Conservation (phyloP, 345 rosid genomes). For the Orychophragmus violaceus region DNA sequence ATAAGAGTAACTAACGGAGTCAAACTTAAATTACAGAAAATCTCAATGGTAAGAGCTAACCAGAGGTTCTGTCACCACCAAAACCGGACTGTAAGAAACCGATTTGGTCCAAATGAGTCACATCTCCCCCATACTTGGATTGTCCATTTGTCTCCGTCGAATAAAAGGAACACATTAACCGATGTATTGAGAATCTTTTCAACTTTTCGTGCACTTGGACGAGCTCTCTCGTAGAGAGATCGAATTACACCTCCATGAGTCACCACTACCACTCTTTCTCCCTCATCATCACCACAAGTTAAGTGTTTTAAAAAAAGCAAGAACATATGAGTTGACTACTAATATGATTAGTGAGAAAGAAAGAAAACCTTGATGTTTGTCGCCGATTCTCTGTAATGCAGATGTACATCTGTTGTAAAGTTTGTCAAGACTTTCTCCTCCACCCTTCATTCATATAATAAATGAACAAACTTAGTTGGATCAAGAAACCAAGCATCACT, state of each 20-base stretch:
- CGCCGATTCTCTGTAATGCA: conserved; percentile 55
- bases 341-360: not conserved
- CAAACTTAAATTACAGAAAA: not conserved
- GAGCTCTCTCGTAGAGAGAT: conserved; percentile 53
- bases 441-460: conserved; percentile 49
- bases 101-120: conserved; percentile 48
- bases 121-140: conserved; percentile 58
- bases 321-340: not conserved
- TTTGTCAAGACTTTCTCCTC: conserved; percentile 77
- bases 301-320: not conserved
- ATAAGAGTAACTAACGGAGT: not conserved
- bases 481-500: not conserved
- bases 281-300: conserved; percentile 28
- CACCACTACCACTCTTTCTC: conserved; percentile 61
- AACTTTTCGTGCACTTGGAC: conserved; percentile 39
- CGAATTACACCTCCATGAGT: conserved; percentile 78
- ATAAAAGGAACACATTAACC: conserved; percentile 52
- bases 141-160: conserved; percentile 45
- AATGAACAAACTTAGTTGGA: not conserved
- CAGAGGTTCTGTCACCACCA: conserved; percentile 74
- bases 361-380: conserved; percentile 55
- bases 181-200: conserved; percentile 67
- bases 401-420: conserved; percentile 64
- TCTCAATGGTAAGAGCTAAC: conserved; percentile 18
- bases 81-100: conserved; percentile 53